Evolutionary conservation across 352 stramenopile genomes (phyloP), one percentile per base, ranked within the genome.

Genomic region (Elongisporangium senticosum): DNA sequence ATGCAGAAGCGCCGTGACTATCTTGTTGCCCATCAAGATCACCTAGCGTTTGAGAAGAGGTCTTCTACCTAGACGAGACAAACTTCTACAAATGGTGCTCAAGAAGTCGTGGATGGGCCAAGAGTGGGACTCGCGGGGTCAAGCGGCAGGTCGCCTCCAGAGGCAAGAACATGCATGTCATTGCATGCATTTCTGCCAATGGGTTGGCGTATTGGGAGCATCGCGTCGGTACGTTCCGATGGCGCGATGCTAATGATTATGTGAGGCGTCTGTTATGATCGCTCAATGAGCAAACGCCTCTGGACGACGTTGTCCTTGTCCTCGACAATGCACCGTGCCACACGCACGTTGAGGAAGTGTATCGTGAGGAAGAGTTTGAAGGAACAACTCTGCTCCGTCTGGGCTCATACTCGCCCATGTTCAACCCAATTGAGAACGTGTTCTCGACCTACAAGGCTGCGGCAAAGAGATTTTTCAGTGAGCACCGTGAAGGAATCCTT

Each of bases 41-140:
- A 54, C 10, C 55, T 63, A 51, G 40, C 56, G 0, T 14, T 17
- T 5, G 56, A 40, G 3, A 60, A 61, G 13, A 49, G 1, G 53
- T 67, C 15, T 37, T 56, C 23, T 64, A 71, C 49, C 49, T 67
- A 7, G 60, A 64, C 23, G 64, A 65, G 20, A 71, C 49, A 0
- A 71, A 64, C 28, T 63, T 71, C 20, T 64, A 71, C 21, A 28
- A 62, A 0, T 65, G 63, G 55, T 22, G 33, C 0, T 53, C 50
- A 4, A 1, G 58, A 8, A 62, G 49, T 6, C 19, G 52, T n/a
- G 57, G 49, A 0, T 26, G 43, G 0, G 52, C 57, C 19, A 22
- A 22, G 2, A 40, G 47, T 24, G 13, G 57, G 1, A 39, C 3
- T 0, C 48, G 57, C 1, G 33, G 40, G 20, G 53, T 59, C 0